phyloP scores from a whole-genome alignment of 306 rosid species.

The Cajanus cajan region DNA sequence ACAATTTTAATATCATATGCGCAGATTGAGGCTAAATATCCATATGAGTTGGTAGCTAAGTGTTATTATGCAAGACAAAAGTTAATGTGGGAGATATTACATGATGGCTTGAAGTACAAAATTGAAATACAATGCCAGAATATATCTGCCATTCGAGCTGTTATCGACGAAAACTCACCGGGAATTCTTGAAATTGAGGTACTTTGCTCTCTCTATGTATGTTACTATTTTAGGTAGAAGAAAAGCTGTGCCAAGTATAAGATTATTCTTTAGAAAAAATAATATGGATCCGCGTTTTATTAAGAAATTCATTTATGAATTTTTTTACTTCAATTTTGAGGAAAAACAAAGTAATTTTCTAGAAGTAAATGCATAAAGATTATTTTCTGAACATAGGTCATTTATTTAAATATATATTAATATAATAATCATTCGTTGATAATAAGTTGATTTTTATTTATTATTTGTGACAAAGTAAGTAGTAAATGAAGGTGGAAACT shows the following conservation, averaged over 20 bases:
- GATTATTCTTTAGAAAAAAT: background rate
- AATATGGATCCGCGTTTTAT: background rate
- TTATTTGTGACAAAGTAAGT: background rate
- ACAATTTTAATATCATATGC: background rate
- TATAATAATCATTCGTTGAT: background rate
- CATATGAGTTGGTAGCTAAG: constrained; percentile 53
- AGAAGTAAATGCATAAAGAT: background rate
- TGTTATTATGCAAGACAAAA: constrained; percentile 51
- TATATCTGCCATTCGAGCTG: constrained; percentile 45
- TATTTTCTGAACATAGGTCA: background rate
- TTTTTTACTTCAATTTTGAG: background rate
- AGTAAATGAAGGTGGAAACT: background rate
- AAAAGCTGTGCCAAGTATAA: background rate
- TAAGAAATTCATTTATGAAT: no score
- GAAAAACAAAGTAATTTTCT: background rate
- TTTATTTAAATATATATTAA: background rate
- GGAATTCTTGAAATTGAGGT: constrained; percentile 55
- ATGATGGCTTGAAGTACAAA: constrained; percentile 44
- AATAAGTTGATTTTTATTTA: background rate
- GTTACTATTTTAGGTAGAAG: background rate
- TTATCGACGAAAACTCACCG: constrained; percentile 21
- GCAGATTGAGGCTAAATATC: constrained; percentile 40
- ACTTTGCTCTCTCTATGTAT: background rate
- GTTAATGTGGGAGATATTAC: constrained; percentile 64
- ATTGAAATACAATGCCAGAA: constrained; percentile 52